Evolutionary conservation across 1,284 basidiomycete genomes (phyloP), one percentile per base, ranked within the genome.

Genomic region (Pisolithus thermaeus): DNA sequence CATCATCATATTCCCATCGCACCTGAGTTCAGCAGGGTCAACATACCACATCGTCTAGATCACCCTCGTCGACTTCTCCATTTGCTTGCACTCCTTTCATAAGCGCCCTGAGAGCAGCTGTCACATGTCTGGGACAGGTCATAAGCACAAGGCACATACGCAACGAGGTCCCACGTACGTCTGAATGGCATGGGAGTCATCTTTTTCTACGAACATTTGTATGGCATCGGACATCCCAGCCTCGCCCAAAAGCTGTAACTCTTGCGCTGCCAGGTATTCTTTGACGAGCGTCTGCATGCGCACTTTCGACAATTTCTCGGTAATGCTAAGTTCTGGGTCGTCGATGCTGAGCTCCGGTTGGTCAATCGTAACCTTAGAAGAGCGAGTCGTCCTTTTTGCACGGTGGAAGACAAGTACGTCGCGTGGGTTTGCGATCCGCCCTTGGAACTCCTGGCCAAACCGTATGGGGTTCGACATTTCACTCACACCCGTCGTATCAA

Each of bases 371-470:
- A 84, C 80, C 59, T 84, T 85, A 23, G 72, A 61, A 1, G 55
- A 38, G 23, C 63, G 65, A 5, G 62, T 43, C 7, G 56, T 25
- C 62, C 86, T 87, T 68, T 90, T 95, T 44, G 86, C 80, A 18
- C 90, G 83, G 65, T 95, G 87, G 70, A 97, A 97, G 44, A 92
- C 79, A 28, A 99, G 80, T 27, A 96, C 81, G 62, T 98, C 95
- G 38, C 91, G 83, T 6, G 96, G 95, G 65, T 99, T 99, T 11
- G 96, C 97, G 14, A 99, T 82, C 22, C 81, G 81, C 2, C 91
- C 92, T 53, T 87, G 80, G 68, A 97, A 98, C 65, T 97, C 92
- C 67, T 97, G 94, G 0, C 97, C 96, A 65, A 99, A 97, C 7
- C 96, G 87, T 46, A 96, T 89, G 12, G 95, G 92, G 67, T 99